Evolutionary conservation across 495 filamentous ascomycete species (phyloP).

Genomic region (Lasiosphaeris hirsuta): DNA sequence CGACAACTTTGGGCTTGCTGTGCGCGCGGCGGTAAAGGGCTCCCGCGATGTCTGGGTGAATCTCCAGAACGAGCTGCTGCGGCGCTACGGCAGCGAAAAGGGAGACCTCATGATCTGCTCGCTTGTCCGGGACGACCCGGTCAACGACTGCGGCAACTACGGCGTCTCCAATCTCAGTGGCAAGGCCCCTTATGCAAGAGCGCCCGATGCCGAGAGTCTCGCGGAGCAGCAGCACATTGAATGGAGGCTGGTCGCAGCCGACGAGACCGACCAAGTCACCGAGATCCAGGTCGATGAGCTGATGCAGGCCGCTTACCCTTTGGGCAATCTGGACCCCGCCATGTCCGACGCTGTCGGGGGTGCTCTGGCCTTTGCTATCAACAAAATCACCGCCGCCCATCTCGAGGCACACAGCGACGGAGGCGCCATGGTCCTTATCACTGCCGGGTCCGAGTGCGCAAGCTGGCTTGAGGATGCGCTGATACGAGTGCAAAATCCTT

Average conservation of each 20-base stretch:
- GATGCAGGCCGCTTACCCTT: constrained; percentile 11
- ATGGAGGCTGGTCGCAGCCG: not conserved
- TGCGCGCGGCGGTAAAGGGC: constrained; percentile 16
- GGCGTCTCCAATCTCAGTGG: not conserved
- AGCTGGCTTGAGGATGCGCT: not conserved
- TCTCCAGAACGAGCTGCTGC: constrained; percentile 15
- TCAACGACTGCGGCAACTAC: constrained; percentile 17
- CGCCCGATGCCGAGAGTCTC: not conserved
- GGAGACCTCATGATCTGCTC: constrained; percentile 29
- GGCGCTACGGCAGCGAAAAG: constrained; percentile 14
- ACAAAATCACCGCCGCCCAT: constrained; percentile 16
- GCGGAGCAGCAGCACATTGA: constrained; percentile 8
- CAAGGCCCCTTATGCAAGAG: constrained; percentile 2
- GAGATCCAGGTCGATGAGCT: constrained; percentile 16
- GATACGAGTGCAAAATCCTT: constrained; percentile 15
- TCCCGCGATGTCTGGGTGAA: constrained; percentile 20
- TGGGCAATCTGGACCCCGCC: constrained; percentile 13
- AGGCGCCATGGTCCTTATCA: constrained; percentile 17
- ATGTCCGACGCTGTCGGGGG: constrained; percentile 7
- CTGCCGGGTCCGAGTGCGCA: constrained; percentile 11
- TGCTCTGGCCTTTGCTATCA: constrained; percentile 19
- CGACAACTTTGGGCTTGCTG: constrained; percentile 22
- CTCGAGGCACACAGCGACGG: constrained; percentile 22
- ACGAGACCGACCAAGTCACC: constrained; percentile 15
- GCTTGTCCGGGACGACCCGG: constrained; percentile 25